A percentile compares a stretch with the other conserved stretches of the same genome.
These are phyloP conservation scores for Cladorrhinum samala DNA, from an alignment of 495 filamentous ascomycete genomes.

Conservation along the genomic window DNA sequence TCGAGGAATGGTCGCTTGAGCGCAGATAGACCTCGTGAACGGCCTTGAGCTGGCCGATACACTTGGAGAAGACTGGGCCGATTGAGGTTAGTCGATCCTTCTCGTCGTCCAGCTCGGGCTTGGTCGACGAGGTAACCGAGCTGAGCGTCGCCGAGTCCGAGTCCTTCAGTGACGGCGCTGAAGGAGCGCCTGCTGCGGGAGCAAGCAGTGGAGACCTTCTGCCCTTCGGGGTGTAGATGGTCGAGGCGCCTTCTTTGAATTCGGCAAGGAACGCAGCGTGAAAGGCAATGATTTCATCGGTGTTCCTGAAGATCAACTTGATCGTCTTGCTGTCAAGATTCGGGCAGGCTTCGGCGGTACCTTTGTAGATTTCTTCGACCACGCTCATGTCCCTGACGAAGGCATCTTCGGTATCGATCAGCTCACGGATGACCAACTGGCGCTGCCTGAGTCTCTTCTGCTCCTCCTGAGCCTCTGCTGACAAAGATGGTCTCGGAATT, in stretches of 20 bases:
- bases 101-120: constrained; percentile 35
- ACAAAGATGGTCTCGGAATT: constrained; percentile 16
- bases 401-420: constrained; percentile 82
- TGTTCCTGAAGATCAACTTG: constrained; percentile 84
- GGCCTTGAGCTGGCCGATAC: constrained; percentile 73
- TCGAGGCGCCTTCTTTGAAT: constrained; percentile 67
- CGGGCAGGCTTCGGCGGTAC: constrained; percentile 76
- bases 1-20: constrained; percentile 78
- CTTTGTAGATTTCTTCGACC: constrained; percentile 92
- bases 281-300: constrained; percentile 77
- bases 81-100: constrained; percentile 71
- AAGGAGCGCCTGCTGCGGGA: constrained; percentile 12
- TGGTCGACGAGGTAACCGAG: constrained; percentile 20
- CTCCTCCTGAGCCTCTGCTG: constrained; percentile 30
- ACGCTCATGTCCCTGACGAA: constrained; percentile 94
- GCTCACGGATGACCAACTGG: constrained; percentile 75
- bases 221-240: constrained; percentile 57
- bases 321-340: constrained; percentile 77
- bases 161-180: constrained; percentile 11
- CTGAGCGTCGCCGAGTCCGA: constrained; percentile 30
- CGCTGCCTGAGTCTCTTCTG: constrained; percentile 53
- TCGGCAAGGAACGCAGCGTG: constrained; percentile 69
- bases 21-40: constrained; percentile 81
- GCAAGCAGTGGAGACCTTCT: constrained; percentile 35
- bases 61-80: constrained; percentile 67